Evolutionary conservation across 2,329 filamentous ascomycete species (phyloP), one percentile per base, ranked within the genome.

Genomic region (Mycosphaerella sp.): DNA sequence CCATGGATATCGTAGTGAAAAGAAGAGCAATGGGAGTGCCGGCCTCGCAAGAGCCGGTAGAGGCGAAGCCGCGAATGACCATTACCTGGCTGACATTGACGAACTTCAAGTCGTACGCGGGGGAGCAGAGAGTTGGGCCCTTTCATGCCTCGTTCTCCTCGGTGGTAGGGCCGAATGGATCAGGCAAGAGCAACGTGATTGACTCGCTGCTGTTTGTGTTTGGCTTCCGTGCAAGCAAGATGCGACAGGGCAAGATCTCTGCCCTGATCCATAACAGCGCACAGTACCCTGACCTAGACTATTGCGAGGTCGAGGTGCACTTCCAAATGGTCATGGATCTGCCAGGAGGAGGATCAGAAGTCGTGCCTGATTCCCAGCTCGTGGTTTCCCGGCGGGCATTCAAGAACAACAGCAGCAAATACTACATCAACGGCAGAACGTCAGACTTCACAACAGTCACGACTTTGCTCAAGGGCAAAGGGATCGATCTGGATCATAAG

Each of bases 21-120:
- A 88, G 89, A 42, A 84, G 90, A 54, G 86, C 85, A 30, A 75
- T 85, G 64, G 77, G 81, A 1, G 75, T 69, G 2, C 69, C 82
- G 21, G 78, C 80, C 0, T 72, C 82, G n/a, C 80, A 87, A 39
- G 87, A 95, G 67, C 82, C 88, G 21, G 80, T 79, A 0, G 83
- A 79, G 0, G 87, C 89, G 1, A 95, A 90, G 68, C 76, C 89
- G 46, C 86, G 93, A 47, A 90, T 93, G 58, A 91, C 97, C 48
- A 91, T 98, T 59, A 93, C 88, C 14, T 89, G 95, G 66, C 76
- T 98, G 43, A 84, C 95, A 53, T 78, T 98, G 61, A 94, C 82
- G 59, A 98, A 98, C 71, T 98, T 98, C 81, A 98, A 98, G 75
- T 97, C 91, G 73, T 98, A 98, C 68, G 93, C 93, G 13, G 93